Evolutionary conservation across 1,284 basidiomycete genomes (phyloP), one percentile per base, ranked within the genome.

Genomic region (Chiua sp.): DNA sequence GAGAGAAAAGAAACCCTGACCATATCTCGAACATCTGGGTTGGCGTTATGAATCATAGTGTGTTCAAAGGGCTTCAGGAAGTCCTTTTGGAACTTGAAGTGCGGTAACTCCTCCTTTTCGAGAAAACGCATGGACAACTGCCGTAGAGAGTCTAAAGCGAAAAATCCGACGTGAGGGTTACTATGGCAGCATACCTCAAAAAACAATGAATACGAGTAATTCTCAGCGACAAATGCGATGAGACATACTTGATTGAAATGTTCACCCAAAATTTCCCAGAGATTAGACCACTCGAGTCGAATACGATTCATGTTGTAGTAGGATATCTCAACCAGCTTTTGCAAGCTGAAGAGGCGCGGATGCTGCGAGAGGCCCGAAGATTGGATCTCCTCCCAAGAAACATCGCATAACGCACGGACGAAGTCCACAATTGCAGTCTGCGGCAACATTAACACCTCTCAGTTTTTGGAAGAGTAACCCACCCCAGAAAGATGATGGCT

Each of bases 261-360:
- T 75, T 98, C 96, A 51, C 98, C 98, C 22, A 99, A 82, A 60
- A 99, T 99, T 62, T 92, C 88, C 98, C 98, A 99, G 64, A 99
- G 85, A 76, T 95, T 93, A 5, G 94, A 96, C 98, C 98, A 99
- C 75, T 99, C 98, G 60, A 99, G 81, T 76, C 98, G 93, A 73
- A 99, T 99, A 60, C 98, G 92, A 62, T 84, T 91, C 98, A 99
- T 99, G 79, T 99, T 99, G 81, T 99, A 99, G 78, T 99, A 99
- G 26, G 96, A 98, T 65, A 99, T 99, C 75, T 99, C 98, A 51
- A 99, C 98, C 50, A 99, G 82, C 79, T 99, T 99, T 75, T 99
- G 98, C 64, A 99, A 79, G 75, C 96, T 98, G 82, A 99, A 99
- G 60, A 98, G 82, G 51, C 98, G 88, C 3, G 98, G 98, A 70